Conservation (phyloP, 2,329 filamentous ascomycete species). For the Corynespora cassiicola region DNA sequence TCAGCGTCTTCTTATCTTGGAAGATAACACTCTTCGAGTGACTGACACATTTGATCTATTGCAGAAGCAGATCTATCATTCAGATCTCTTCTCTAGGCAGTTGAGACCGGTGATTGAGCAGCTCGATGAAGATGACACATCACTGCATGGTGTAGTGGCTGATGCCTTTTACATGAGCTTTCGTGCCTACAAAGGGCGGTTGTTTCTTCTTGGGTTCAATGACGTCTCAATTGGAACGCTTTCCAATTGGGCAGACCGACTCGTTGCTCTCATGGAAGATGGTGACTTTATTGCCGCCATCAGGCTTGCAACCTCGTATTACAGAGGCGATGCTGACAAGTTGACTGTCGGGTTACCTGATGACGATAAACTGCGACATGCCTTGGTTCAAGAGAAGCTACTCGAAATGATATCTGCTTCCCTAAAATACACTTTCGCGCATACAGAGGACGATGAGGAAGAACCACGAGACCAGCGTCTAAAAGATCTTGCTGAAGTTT, state of each 20-base stretch:
- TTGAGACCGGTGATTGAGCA: conserved; percentile 85
- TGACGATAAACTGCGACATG: conserved; percentile 75
- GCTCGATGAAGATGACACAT: conserved; percentile 82
- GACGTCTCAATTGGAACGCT: conserved; percentile 89
- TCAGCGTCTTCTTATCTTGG: conserved; percentile 88
- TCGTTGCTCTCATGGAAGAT: conserved; percentile 93
- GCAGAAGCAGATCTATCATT: conserved; percentile 90
- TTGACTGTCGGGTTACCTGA: conserved; percentile 93
- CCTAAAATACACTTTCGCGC: conserved; percentile 83
- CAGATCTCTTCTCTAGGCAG: conserved; percentile 88
- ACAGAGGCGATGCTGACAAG: conserved; percentile 88
- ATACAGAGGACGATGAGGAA: conserved; percentile 57
- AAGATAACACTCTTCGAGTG: conserved; percentile 83
- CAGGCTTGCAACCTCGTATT: conserved; percentile 88
- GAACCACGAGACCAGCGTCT: conserved; percentile 67
- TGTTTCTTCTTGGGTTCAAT: conserved; percentile 93
- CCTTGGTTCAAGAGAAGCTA: conserved; percentile 85
- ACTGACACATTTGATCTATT: conserved; percentile 94
- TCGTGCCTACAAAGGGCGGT: conserved; percentile 88
- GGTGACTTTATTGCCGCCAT: conserved; percentile 97
- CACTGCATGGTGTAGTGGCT: conserved; percentile 94
- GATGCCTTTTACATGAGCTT: conserved; percentile 99
- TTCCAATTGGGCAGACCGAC: conserved; percentile 95
- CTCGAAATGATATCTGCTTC: conserved; percentile 94
- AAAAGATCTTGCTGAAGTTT: conserved; percentile 79